Evolutionary conservation across 2,329 filamentous ascomycete genomes (phyloP).

Genomic region (Rhinocladiella similis): DNA sequence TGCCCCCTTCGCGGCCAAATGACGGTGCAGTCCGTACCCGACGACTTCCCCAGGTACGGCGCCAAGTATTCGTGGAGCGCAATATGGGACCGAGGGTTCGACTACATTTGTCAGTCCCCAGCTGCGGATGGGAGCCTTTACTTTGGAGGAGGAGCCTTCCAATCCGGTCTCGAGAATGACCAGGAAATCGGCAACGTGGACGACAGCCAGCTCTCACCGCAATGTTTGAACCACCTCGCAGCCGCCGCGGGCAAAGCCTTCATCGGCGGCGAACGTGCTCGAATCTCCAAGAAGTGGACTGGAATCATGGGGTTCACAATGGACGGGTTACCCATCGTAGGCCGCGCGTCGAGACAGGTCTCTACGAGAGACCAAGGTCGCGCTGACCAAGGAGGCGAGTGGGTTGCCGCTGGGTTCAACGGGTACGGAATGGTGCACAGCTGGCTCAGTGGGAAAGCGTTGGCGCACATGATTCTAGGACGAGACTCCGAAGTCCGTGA

Average conservation of each 20-base stretch:
- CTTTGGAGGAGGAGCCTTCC: slow-evolving; percentile 20
- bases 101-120: slow-evolving; percentile 29
- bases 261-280: slow-evolving; percentile 1
- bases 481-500: slow-evolving; percentile 11
- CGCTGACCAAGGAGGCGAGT: slow-evolving; percentile 25
- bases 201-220: slow-evolving; percentile 31
- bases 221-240: slow-evolving; percentile 21
- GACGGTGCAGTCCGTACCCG: slow-evolving; percentile 41
- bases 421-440: slow-evolving; percentile 35
- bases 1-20: slow-evolving; percentile 45
- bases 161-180: slow-evolving; percentile 35
- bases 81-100: slow-evolving; percentile 22
- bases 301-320: slow-evolving; percentile 36
- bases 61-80: slow-evolving; percentile 26
- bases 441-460: slow-evolving; percentile 31
- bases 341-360: slow-evolving; percentile 20
- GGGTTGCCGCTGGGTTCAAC: slow-evolving; percentile 34
- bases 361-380: slow-evolving; percentile 18
- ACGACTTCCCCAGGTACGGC: slow-evolving; percentile 29
- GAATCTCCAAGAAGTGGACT: slow-evolving; percentile 31
- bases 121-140: slow-evolving; percentile 21
- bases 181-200: slow-evolving; percentile 39
- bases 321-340: slow-evolving; percentile 33
- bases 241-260: slow-evolving; percentile 13
- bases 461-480: slow-evolving; percentile 29